Base-by-base conservation (phyloP, 2,329 filamentous ascomycete genomes). In the Aspergillus pseudoviridinutans region DNA sequence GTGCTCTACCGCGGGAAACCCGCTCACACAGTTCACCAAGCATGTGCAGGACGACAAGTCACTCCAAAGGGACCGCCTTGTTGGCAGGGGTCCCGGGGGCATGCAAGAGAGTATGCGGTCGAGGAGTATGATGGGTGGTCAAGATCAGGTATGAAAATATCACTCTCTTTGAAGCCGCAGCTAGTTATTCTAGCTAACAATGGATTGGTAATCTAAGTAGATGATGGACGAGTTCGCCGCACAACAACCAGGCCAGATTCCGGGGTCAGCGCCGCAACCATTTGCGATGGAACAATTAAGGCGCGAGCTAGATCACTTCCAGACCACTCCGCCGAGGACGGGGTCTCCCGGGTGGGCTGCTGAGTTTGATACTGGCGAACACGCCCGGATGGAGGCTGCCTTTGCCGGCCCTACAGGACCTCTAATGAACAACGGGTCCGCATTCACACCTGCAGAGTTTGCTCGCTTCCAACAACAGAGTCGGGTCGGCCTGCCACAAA, bases 21-120 rank as follows among this genome's bases (percentile, higher is more conserved):
- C 95, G 57, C 87, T 99, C 69, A 93, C 91, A 73, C 94, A 97
- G 81, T 96, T 99, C 75, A 91, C 92, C 63, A 99, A 99, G 78
- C 92, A 97, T 76, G 91, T 94, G 57, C 90, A 95, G 72, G 91
- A 96, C 82, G 94, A 99, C 80, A 96, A 92, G 78, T 94, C 90
- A 57, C 80, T 97, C 57, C 94, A 97, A 78, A 84, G 92, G 69
- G 94, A 99, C 76, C 86, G 94, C 58, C 81, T 97, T 60, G 87
- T 90, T 59, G 91, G 90, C 61, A 82, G 88, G 64, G 87, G 86
- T 0, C 88, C 90, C 0, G 86, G 84, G 47, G 87, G 84, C 7
- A 80, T 88, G 68, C 82, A 90, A 68, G 88, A 90, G 71, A 85
- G 89, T 68, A 92, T 96, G 80, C 84, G 91, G 62, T 92, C 85